Evolutionary conservation across 1,284 basidiomycete genomes (phyloP).

Genomic region (Moniliophthora roreri): DNA sequence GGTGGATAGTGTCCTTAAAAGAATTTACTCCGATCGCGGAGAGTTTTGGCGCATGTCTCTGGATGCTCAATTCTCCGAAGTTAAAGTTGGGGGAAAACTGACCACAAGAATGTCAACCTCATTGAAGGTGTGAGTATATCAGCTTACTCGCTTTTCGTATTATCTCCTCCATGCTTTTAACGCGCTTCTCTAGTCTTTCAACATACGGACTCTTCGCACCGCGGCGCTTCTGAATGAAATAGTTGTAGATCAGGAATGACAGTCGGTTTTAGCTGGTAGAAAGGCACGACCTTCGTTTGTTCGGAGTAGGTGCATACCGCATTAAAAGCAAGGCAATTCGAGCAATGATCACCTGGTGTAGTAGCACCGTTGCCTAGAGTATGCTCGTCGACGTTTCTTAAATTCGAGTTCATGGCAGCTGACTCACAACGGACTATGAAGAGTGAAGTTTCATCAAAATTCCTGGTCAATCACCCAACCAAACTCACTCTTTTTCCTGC

Average conservation of each 20-base stretch:
- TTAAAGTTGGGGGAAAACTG: conserved; percentile 3
- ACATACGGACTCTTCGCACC: conserved; percentile 56
- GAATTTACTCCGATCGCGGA: no score
- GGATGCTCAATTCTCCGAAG: background rate
- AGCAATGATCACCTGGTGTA: conserved; percentile 58
- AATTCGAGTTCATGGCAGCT: no score
- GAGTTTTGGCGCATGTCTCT: no score
- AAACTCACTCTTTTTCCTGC: conserved; percentile 33
- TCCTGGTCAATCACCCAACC: background rate
- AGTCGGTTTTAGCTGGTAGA: background rate
- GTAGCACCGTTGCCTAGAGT: conserved; percentile 48
- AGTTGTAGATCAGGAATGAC: background rate
- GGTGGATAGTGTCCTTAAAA: no score
- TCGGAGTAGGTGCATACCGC: conserved; percentile 65
- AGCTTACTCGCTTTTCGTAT: conserved; percentile 37
- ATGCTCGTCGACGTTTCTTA: background rate
- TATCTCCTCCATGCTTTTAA: conserved; percentile 58
- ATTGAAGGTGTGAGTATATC: conserved; percentile 19
- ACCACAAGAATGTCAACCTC: no score
- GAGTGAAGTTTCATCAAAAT: background rate
- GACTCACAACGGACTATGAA: conserved; percentile 34
- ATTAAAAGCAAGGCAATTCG: conserved; percentile 67
- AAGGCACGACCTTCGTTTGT: conserved; percentile 46
- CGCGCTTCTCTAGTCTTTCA: conserved; percentile 30
- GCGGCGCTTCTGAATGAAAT: conserved; percentile 48